phyloP scores from a whole-genome alignment of 2,329 filamentous ascomycete species.

The Akanthomyces muscarius region DNA sequence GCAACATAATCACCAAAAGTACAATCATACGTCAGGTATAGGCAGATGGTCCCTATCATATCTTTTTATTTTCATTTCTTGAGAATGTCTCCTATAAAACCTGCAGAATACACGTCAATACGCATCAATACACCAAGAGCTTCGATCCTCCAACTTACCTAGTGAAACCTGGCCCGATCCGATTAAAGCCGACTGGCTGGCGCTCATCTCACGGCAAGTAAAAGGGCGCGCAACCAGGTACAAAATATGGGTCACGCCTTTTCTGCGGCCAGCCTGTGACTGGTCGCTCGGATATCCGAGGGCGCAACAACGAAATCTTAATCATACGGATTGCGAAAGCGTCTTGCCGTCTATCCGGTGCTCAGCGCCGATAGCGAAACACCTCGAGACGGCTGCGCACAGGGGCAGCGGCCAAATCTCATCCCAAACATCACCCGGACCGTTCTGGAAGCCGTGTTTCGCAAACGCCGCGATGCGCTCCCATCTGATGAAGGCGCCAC shows the following conservation, averaged over 20 bases:
- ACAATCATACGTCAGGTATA: too few species aligned
- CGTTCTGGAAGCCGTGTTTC: too few species aligned
- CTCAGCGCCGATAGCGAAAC: not conserved
- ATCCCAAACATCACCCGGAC: not conserved
- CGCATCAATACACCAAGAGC: not conserved
- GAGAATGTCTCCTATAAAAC: too few species aligned
- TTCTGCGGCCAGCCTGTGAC: not conserved
- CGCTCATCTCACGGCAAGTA: not conserved
- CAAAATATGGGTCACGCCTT: slow-evolving; percentile 10
- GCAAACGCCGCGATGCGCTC: not conserved
- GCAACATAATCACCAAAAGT: too few species aligned
- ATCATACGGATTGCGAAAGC: not conserved
- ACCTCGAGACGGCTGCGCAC: not conserved
- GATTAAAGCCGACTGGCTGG: not conserved
- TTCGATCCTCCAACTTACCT: not conserved
- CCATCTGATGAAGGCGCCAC: not conserved
- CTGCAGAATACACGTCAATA: too few species aligned
- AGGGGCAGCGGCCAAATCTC: not conserved
- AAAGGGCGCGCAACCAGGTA: not conserved
- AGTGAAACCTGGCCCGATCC: not conserved
- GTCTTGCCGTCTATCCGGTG: not conserved
- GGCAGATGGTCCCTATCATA: too few species aligned
- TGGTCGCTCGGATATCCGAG: slow-evolving; percentile 12
- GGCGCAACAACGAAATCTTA: slow-evolving; percentile 5
- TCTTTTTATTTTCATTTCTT: too few species aligned